These are phyloP conservation scores for Chondrus crispus DNA, from an alignment of 23 red algal genomes.

Conservation along the genomic window DNA sequence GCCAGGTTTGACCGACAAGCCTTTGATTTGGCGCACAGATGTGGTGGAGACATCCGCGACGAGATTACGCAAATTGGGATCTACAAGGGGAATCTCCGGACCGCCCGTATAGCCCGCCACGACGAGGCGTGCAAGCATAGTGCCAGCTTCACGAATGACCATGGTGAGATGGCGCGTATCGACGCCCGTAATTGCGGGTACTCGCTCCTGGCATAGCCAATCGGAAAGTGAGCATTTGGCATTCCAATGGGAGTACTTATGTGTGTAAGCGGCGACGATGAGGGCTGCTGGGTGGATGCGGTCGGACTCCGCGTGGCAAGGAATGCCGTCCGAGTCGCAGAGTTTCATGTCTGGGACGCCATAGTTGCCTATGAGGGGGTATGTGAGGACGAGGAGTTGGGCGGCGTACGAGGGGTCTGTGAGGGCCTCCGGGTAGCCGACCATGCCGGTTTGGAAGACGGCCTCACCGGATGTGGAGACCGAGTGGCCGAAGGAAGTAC, in stretches of 20 bases:
- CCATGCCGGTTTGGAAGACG: constrained; percentile 99
- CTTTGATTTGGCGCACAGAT: constrained; percentile 10
- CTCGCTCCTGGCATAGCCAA: constrained; percentile 58
- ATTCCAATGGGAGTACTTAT: constrained; percentile 88
- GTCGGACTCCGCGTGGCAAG: constrained; percentile 61
- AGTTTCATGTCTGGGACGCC: constrained; percentile 73
- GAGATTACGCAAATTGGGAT: constrained; percentile 75
- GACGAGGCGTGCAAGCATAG: constrained; percentile 83
- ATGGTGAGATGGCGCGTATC: constrained; percentile 94
- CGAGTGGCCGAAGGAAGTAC: constrained; percentile 74
- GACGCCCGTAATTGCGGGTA: constrained; percentile 81
- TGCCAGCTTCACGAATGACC: constrained; percentile 79
- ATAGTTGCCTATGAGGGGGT: constrained; percentile 93
- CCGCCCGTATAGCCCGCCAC: constrained; percentile 27
- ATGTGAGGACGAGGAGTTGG: constrained; percentile 93
- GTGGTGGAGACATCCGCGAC: constrained; percentile 80
- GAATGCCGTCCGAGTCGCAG: constrained; percentile 22
- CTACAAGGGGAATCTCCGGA: constrained; percentile 39
- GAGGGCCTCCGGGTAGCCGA: constrained; percentile 93
- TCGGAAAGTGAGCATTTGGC: constrained; percentile 54
- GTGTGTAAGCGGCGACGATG: constrained; percentile 75
- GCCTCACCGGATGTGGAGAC: constrained; percentile 73
- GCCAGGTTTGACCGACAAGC: too few species aligned
- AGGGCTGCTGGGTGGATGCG: constrained; percentile 81
- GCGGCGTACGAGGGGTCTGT: constrained; percentile 95